phyloP scores from a whole-genome alignment of 306 rosid species.

The Quercus variabilis region DNA sequence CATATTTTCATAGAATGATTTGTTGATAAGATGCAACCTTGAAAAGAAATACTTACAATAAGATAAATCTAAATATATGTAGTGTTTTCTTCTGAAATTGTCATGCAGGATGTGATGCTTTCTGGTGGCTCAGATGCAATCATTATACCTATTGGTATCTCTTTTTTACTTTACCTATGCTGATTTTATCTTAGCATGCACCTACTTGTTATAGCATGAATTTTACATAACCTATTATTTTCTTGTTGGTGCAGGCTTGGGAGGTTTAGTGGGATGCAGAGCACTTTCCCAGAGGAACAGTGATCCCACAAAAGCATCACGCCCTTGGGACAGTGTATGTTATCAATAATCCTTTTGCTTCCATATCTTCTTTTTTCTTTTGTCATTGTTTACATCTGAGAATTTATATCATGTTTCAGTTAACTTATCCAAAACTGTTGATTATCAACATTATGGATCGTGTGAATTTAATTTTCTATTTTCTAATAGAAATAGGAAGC shows the following conservation, averaged over 20 bases:
- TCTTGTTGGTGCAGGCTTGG: conserved; percentile 63
- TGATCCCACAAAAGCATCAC: conserved; percentile 89
- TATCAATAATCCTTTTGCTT: conserved; percentile 5
- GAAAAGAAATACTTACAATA: background rate
- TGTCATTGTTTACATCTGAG: background rate
- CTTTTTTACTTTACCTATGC: conserved; percentile 13
- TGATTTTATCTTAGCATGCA: background rate
- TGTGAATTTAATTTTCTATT: no score
- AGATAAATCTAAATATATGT: background rate
- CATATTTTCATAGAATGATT: conserved; percentile 6
- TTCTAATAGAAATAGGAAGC: no score
- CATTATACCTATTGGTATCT: conserved; percentile 79
- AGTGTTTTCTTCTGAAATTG: conserved; percentile 10
- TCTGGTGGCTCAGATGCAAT: conserved; percentile 91
- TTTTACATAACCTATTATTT: conserved; percentile 15
- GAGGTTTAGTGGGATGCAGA: conserved; percentile 94
- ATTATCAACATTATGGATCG: background rate
- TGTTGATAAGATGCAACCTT: background rate
- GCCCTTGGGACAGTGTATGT: conserved; percentile 94
- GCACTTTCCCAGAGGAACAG: conserved; percentile 83
- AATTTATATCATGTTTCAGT: background rate
- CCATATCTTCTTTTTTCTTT: conserved; percentile 8
- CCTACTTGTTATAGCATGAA: background rate
- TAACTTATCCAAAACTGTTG: background rate
- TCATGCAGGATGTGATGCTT: conserved; percentile 81